Evolutionary conservation across 148 eudicot species (phyloP).

Genomic region (Rhododendron ferrugineum): DNA sequence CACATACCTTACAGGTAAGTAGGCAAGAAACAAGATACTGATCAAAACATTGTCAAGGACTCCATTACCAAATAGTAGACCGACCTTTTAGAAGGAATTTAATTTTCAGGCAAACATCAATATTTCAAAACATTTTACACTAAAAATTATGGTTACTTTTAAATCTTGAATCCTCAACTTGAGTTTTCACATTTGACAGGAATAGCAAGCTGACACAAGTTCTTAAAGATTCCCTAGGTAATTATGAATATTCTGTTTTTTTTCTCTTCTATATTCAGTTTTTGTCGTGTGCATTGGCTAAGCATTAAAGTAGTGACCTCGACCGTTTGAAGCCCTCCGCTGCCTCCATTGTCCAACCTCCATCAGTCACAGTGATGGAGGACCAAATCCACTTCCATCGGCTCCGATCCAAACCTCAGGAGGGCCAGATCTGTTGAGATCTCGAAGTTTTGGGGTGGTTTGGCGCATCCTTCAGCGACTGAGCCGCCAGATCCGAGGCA

Average conservation of each 20-base stretch:
- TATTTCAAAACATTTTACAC: background rate
- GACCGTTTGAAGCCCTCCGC: too few relatives aligned
- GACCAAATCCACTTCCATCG: too few relatives aligned
- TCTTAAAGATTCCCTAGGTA: constrained; percentile 29
- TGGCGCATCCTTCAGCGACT: too few relatives aligned
- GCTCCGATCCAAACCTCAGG: too few relatives aligned
- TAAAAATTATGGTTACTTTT: background rate
- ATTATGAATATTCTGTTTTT: background rate
- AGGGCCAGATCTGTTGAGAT: too few relatives aligned
- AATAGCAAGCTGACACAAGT: constrained; percentile 30
- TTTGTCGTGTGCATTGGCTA: background rate
- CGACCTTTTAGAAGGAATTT: background rate
- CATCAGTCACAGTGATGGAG: too few relatives aligned
- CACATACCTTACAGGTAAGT: constrained; percentile 27
- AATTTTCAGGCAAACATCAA: background rate
- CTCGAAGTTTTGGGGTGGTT: too few relatives aligned
- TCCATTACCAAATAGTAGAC: background rate
- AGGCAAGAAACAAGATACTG: background rate
- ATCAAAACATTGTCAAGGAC: background rate
- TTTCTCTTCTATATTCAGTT: background rate
- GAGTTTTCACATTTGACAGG: constrained; percentile 14
- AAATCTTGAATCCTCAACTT: background rate
- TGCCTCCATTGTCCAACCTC: too few relatives aligned
- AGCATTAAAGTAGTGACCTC: background rate
- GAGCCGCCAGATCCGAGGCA: too few relatives aligned